These are phyloP conservation scores for Bimuria novae-zelandiae DNA, from an alignment of 2,329 filamentous ascomycete species.

Conservation along the genomic window DNA sequence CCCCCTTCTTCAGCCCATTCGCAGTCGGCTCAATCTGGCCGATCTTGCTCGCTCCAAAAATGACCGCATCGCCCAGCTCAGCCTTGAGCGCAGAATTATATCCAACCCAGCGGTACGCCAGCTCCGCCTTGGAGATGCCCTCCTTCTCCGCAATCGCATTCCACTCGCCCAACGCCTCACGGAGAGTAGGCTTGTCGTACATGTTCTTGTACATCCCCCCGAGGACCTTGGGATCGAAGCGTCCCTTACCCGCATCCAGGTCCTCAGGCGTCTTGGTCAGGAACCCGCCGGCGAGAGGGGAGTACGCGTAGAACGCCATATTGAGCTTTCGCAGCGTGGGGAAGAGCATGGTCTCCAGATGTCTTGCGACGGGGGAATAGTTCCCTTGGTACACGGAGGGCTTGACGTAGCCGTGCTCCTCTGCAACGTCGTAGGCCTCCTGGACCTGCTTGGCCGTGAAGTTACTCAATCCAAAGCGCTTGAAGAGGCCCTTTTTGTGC, in stretches of 20 bases:
- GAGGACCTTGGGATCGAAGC: constrained; percentile 23
- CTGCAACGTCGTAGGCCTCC: constrained; percentile 34
- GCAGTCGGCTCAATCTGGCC: constrained; percentile 22
- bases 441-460: constrained; percentile 37
- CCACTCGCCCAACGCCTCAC: constrained; percentile 45
- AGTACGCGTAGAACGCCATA: constrained; percentile 50
- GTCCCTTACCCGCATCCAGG: constrained; percentile 35
- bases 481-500: constrained; percentile 39
- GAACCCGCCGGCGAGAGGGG: constrained; percentile 32
- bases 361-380: constrained; percentile 49
- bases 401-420: constrained; percentile 36
- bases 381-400: constrained; percentile 56
- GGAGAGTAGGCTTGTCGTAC: constrained; percentile 39
- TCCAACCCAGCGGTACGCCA: constrained; percentile 50
- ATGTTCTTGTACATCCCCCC: constrained; percentile 39
- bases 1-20: constrained; percentile 14
- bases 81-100: constrained; percentile 42
- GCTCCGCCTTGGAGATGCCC: constrained; percentile 40
- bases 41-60: constrained; percentile 41
- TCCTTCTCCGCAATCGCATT: constrained; percentile 42
- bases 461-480: constrained; percentile 42
- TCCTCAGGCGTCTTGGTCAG: constrained; percentile 38
- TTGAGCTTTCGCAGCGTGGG: constrained; percentile 49
- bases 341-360: constrained; percentile 49
- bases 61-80: constrained; percentile 47